Conservation (phyloP, 2,329 filamentous ascomycete species). For the Fusarium euwallaceae region DNA sequence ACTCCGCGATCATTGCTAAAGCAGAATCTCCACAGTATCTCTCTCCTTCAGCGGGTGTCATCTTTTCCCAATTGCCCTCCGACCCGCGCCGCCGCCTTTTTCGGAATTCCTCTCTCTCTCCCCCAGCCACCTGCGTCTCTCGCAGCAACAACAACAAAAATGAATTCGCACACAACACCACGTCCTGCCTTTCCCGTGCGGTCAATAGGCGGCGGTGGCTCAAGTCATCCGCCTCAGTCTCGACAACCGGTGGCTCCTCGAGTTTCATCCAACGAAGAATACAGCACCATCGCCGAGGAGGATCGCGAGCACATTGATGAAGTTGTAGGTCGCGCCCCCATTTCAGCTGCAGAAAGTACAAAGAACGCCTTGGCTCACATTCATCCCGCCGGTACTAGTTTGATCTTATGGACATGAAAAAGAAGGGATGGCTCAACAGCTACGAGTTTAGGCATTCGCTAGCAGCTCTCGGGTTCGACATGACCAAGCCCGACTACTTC, state of each 20-base stretch:
- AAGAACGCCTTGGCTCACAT: conserved; percentile 33
- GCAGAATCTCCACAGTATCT: conserved; percentile 16
- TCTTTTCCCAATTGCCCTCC: conserved; percentile 24
- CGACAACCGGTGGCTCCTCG: conserved; percentile 52
- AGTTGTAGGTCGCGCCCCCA: conserved; percentile 72
- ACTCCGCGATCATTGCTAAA: conserved; percentile 31
- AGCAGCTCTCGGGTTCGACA: conserved; percentile 93
- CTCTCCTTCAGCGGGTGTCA: conserved; percentile 1
- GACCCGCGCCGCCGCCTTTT: conserved; percentile 8
- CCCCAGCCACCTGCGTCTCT: conserved; percentile 30
- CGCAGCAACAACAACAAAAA: conserved; percentile 29
- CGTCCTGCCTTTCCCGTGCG: conserved; percentile 52
- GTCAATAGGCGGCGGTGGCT: conserved; percentile 49
- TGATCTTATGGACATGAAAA: conserved; percentile 95
- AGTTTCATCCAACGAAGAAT: conserved; percentile 55
- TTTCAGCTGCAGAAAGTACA: not conserved
- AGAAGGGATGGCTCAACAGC: conserved; percentile 94
- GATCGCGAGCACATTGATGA: conserved; percentile 94
- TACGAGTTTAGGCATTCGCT: conserved; percentile 98
- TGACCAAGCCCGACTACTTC: conserved; percentile 88
- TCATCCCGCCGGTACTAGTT: conserved; percentile 68
- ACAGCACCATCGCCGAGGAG: conserved; percentile 78
- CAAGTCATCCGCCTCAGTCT: conserved; percentile 50
- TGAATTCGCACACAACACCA: conserved; percentile 57
- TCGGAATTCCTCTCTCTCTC: conserved; percentile 5